These are phyloP conservation scores for Silene conica DNA, from an alignment of 148 eudicot species.

Conservation along the genomic window DNA sequence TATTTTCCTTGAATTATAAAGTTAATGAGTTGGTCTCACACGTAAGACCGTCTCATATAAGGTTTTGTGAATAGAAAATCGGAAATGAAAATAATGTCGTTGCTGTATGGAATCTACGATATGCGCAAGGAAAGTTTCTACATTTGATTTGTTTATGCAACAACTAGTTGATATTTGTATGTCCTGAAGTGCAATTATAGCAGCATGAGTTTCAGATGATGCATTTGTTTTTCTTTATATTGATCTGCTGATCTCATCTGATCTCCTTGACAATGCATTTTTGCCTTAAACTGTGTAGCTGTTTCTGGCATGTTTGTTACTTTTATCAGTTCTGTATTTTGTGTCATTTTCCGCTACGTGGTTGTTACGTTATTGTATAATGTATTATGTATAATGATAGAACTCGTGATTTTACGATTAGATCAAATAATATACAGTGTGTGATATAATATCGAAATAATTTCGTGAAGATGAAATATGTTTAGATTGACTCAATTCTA, in stretches of 20 bases:
- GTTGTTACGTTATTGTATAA: neutral
- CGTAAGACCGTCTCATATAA: too few relatives aligned
- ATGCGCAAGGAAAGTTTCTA: neutral
- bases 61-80: too few relatives aligned
- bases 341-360: neutral
- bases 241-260: neutral
- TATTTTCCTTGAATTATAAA: too few relatives aligned
- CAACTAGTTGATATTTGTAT: neutral
- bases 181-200: too few relatives aligned
- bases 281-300: neutral
- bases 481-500: too few relatives aligned
- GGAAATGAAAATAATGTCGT: too few relatives aligned
- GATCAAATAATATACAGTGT: too few relatives aligned
- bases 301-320: neutral
- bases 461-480: too few relatives aligned
- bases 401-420: too few relatives aligned
- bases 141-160: neutral
- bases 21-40: too few relatives aligned
- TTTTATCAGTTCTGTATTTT: neutral
- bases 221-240: neutral
- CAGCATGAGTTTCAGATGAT: neutral
- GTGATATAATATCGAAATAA: too few relatives aligned
- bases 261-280: neutral
- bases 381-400: neutral
- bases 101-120: too few relatives aligned